Evolutionary conservation across 768 basidiomycete species (phyloP).

Genomic region (Gelatoporia subvermispora): DNA sequence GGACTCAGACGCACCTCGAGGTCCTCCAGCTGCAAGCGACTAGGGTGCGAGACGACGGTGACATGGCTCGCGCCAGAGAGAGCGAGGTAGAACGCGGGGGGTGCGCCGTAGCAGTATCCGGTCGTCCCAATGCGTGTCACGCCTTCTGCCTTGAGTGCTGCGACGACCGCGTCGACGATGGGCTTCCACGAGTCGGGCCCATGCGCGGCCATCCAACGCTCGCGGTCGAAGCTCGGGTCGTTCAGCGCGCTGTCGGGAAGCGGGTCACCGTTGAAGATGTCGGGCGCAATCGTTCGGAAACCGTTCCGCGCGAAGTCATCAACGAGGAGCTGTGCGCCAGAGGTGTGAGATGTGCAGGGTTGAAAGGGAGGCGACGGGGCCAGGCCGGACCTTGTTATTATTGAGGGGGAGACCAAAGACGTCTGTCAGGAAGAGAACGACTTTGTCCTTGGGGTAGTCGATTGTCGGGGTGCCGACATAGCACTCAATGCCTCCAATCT

Average conservation of each 20-base stretch:
- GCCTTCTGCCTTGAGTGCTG: constrained; percentile 32
- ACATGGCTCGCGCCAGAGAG: constrained; percentile 35
- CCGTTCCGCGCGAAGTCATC: constrained; percentile 31
- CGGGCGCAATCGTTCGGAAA: constrained; percentile 23
- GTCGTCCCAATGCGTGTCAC: constrained; percentile 35
- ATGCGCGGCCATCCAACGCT: constrained; percentile 32
- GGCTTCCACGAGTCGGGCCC: constrained; percentile 29
- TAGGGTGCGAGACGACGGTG: constrained; percentile 43
- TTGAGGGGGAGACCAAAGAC: constrained; percentile 29
- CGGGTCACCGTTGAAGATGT: constrained; percentile 24
- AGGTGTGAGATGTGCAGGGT: no score
- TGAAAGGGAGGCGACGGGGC: no score
- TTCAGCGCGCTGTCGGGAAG: constrained; percentile 7
- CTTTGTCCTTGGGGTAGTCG: constrained; percentile 37
- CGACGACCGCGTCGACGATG: constrained; percentile 32
- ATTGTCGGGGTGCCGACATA: constrained; percentile 37
- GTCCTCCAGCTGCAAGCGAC: constrained; percentile 33
- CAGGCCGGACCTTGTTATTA: constrained; percentile 31
- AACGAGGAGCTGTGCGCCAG: constrained; percentile 24
- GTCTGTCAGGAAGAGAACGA: constrained; percentile 37
- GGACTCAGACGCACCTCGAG: constrained; percentile 26
- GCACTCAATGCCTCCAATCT: constrained; percentile 32
- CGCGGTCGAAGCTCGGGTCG: constrained; percentile 21
- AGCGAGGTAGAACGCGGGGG: constrained; percentile 43
- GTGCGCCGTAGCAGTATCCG: constrained; percentile 41